Conservation (phyloP, 768 basidiomycete genomes). For the Suillus cothurnatus region DNA sequence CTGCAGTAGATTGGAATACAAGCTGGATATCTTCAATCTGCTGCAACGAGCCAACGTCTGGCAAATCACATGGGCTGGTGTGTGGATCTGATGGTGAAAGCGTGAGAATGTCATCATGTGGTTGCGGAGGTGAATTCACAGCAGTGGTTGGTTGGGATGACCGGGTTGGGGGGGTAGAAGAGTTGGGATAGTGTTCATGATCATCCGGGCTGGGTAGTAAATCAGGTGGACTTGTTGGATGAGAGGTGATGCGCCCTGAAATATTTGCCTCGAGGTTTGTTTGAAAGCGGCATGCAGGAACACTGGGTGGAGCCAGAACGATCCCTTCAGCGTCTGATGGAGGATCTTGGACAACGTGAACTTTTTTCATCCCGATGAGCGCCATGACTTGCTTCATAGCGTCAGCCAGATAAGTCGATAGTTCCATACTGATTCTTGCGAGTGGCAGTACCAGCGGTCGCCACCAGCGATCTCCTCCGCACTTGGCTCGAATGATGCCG, state of each 20-base stretch:
- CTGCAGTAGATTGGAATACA: not conserved
- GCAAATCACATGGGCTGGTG: not conserved
- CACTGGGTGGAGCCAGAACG: not conserved
- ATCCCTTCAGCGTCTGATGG: not conserved
- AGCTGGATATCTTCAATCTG: not conserved
- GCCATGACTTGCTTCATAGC: not conserved
- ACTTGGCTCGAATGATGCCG: conserved; percentile 38
- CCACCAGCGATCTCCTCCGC: conserved; percentile 15
- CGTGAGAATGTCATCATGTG: not conserved
- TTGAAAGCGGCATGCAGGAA: not conserved
- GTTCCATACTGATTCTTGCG: too few relatives aligned
- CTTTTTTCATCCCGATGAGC: not conserved
- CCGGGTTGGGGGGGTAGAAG: not conserved
- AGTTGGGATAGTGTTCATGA: not conserved
- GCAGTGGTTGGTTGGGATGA: not conserved
- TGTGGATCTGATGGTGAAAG: not conserved
- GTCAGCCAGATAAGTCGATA: not conserved
- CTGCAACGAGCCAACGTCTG: not conserved
- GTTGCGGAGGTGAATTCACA: not conserved
- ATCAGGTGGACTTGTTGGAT: not conserved
- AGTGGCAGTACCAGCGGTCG: not conserved
- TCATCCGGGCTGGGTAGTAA: not conserved
- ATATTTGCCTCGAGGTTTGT: not conserved
- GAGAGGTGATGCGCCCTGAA: not conserved
- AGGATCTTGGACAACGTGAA: not conserved